Evolutionary conservation across 164 flowering plant genomes (phyloP).

Genomic region (Hamamelis virginiana): DNA sequence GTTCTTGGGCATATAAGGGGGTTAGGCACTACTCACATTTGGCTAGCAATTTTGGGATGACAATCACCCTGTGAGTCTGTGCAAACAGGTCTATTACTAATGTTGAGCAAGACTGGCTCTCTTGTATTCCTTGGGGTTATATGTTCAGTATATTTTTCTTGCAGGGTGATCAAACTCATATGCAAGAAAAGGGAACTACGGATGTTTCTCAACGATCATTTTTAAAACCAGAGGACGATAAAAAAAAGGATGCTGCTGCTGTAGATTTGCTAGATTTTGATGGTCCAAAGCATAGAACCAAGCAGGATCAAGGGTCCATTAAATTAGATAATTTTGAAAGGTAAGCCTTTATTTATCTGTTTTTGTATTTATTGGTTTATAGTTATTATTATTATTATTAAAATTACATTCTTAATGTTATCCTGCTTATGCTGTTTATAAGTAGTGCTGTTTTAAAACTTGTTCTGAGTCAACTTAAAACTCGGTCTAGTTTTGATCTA

Average conservation of each 20-base stretch:
- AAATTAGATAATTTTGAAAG: background rate
- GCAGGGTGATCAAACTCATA: conserved; percentile 15
- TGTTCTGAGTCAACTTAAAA: too few species aligned
- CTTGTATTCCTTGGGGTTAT: background rate
- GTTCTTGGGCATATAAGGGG: too few species aligned
- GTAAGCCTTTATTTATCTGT: background rate
- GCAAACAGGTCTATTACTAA: background rate
- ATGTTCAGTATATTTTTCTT: conserved; percentile 1
- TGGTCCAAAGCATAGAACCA: background rate
- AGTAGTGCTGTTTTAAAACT: too few species aligned
- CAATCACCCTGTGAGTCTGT: too few species aligned
- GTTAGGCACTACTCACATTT: too few species aligned
- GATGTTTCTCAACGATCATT: conserved; percentile 11
- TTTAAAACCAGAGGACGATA: conserved; percentile 7
- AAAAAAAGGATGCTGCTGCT: conserved; percentile 9
- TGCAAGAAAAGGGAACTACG: conserved; percentile 4
- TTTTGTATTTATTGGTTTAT: background rate
- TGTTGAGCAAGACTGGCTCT: background rate
- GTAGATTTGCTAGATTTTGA: conserved; percentile 8
- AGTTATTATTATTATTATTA: too few species aligned
- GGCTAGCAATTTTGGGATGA: too few species aligned
- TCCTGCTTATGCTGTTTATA: too few species aligned
- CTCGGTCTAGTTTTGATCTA: too few species aligned
- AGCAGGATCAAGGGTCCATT: conserved; percentile 4
- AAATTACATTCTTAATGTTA: too few species aligned